Evolutionary conservation across 148 eudicot genomes (phyloP).

Genomic region (Rheum nobile): DNA sequence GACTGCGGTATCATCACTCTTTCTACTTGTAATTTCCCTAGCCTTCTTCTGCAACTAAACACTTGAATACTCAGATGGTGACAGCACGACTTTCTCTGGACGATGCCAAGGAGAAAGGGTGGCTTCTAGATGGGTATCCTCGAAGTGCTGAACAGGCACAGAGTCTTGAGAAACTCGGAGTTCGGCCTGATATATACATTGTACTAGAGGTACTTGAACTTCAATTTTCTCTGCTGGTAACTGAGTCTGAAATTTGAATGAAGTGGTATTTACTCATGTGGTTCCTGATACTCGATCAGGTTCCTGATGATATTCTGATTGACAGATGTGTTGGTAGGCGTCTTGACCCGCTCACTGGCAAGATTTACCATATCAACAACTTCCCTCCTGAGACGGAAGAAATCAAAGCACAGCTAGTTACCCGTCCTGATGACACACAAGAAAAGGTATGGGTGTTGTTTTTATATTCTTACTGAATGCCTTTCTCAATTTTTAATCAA

Average conservation of each 20-base stretch:
- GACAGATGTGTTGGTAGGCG: conserved; percentile 97
- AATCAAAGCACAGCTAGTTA: conserved; percentile 65
- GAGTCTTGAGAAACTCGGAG: conserved; percentile 60
- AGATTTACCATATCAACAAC: conserved; percentile 67
- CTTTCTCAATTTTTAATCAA: not conserved
- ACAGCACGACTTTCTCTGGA: conserved; percentile 49
- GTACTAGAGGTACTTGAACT: conserved; percentile 53
- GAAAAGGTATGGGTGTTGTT: conserved; percentile 42
- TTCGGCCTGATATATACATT: conserved; percentile 74
- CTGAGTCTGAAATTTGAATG: not conserved
- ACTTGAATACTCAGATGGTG: conserved; percentile 56
- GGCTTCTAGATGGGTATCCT: conserved; percentile 98
- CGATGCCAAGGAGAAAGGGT: conserved; percentile 83
- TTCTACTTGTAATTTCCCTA: not conserved
- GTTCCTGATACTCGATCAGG: conserved; percentile 48
- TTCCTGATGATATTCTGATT: conserved; percentile 83
- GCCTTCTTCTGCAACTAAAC: not conserved
- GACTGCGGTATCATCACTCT: conserved; percentile 47
- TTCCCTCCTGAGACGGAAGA: conserved; percentile 84
- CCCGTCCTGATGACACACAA: conserved; percentile 87
- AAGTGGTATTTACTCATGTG: not conserved
- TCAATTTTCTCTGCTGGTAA: not conserved
- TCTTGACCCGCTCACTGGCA: conserved; percentile 82
- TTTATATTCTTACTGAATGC: not conserved
- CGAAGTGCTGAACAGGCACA: conserved; percentile 77